Evolutionary conservation across 768 basidiomycete species (phyloP), one percentile per base, ranked within the genome.

Genomic region (Lactarius quietus): DNA sequence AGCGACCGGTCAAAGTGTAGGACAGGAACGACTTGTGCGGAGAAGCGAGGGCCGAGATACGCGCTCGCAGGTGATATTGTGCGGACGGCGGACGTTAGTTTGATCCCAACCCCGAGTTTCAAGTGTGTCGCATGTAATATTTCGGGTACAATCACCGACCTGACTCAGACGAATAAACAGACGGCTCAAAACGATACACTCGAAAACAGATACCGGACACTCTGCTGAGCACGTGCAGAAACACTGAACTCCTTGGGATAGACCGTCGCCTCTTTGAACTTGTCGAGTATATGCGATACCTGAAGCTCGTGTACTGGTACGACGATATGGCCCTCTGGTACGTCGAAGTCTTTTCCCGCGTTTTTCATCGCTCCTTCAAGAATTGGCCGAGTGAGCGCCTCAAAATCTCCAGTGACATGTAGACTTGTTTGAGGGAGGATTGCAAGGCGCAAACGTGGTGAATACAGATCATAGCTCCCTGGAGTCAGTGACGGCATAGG

Each of bases 21-120:
- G 12, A 69, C 76, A 6, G 84, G 84, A 31, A 84, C 80, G 31
- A 85, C 80, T 51, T 82, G 74, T 1, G 78, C 72, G 3, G 83
- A 84, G 72, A 86, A 86, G 23, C 83, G 79, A 3, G 84, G 83
- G 1, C 84, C 83, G 15, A 85, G 72, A 69, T 82, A 83, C 1
- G 83, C 84, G 6, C 83, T 83, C 53, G 82, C 80, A 2, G 84
- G 84, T n/a, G 83, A 84, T 52, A 86, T 84, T 1, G 83, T 84
- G 63, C 85, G 81, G 18, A 85, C 77, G 8, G 83, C 83, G 15
- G 83, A 84, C 4, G 85, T 85, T 45, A 86, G 77, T 65, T 82
- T 84, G 68, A 85, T 78, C 18, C 84, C 84, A 57, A 85, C 78
- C 7, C 78, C 81, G 2, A 85, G 77, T 67, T 86, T 86, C 58